phyloP scores from a whole-genome alignment of 2,329 filamentous ascomycete genomes.

The Apiospora phragmitis region DNA sequence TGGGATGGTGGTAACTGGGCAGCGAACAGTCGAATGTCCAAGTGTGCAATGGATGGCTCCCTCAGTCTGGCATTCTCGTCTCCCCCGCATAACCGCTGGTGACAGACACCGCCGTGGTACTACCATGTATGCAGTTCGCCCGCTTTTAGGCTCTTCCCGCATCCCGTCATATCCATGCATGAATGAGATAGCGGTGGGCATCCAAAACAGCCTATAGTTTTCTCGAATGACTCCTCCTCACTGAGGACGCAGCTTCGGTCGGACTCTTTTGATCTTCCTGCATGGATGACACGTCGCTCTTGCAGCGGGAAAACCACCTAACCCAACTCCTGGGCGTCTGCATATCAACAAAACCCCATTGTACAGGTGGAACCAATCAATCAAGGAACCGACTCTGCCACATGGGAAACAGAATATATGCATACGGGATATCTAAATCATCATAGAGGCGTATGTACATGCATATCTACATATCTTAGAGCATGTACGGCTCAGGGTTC shows the following conservation, averaged over 20 bases:
- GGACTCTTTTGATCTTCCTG: conserved; percentile 5
- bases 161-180: conserved; percentile 10
- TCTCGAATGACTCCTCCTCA: not conserved
- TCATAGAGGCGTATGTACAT: not conserved
- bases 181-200: conserved; percentile 7
- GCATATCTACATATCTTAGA: not conserved
- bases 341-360: not conserved
- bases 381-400: not conserved
- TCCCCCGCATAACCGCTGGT: not conserved
- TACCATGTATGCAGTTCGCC: conserved; percentile 12
- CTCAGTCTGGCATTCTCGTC: not conserved
- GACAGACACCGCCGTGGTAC: not conserved
- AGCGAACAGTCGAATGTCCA: not conserved
- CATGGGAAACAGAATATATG: not conserved
- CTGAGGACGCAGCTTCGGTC: not conserved
- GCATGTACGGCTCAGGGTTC: not conserved
- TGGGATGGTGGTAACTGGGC: not conserved
- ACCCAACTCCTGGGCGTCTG: not conserved
- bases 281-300: conserved; percentile 6
- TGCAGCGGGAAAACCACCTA: not conserved
- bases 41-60: not conserved
- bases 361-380: not conserved
- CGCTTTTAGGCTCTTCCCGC: conserved; percentile 14
- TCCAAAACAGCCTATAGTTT: conserved; percentile 2
- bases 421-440: not conserved